phyloP scores from a whole-genome alignment of 2,329 filamentous ascomycete genomes.

The Claviceps fusiformis region DNA sequence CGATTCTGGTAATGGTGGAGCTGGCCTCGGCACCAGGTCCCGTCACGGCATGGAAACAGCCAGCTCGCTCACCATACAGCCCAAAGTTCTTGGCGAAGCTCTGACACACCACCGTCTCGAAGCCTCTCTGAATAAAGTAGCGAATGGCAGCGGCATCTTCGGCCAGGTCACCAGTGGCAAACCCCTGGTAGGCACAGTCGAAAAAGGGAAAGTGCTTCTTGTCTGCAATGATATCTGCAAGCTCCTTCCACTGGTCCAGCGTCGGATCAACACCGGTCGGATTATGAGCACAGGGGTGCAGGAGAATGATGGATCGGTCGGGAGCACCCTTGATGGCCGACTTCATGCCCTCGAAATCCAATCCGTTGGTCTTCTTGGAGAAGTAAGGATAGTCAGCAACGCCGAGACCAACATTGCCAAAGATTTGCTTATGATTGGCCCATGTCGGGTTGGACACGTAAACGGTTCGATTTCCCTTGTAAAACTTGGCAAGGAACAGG shows the following conservation, averaged over 20 bases:
- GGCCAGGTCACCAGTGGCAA: conserved; percentile 78
- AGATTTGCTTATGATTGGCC: conserved; percentile 99
- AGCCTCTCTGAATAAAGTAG: conserved; percentile 85
- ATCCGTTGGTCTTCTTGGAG: conserved; percentile 70
- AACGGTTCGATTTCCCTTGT: conserved; percentile 57
- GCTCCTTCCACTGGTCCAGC: conserved; percentile 83
- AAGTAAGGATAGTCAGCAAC: conserved; percentile 90
- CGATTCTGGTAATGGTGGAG: conserved; percentile 50
- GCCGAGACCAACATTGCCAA: conserved; percentile 71
- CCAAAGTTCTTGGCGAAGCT: conserved; percentile 98
- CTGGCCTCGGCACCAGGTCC: conserved; percentile 54
- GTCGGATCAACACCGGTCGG: conserved; percentile 95
- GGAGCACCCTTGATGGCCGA: conserved; percentile 55
- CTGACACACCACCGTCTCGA: conserved; percentile 78
- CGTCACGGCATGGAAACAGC: conserved; percentile 89
- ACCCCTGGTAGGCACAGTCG: conserved; percentile 94
- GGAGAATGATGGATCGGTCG: conserved; percentile 69
- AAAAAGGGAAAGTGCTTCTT: conserved; percentile 95
- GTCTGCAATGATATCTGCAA: conserved; percentile 61
- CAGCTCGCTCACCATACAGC: conserved; percentile 89
- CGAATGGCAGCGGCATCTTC: conserved; percentile 85
- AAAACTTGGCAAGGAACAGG: conserved; percentile 90
- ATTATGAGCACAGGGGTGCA: conserved; percentile 96
- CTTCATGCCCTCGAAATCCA: conserved; percentile 87
- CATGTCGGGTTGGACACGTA: conserved; percentile 94